Evolutionary conservation across 2,329 filamentous ascomycete genomes (phyloP).

Genomic region (Aspergillus pseudonomiae): DNA sequence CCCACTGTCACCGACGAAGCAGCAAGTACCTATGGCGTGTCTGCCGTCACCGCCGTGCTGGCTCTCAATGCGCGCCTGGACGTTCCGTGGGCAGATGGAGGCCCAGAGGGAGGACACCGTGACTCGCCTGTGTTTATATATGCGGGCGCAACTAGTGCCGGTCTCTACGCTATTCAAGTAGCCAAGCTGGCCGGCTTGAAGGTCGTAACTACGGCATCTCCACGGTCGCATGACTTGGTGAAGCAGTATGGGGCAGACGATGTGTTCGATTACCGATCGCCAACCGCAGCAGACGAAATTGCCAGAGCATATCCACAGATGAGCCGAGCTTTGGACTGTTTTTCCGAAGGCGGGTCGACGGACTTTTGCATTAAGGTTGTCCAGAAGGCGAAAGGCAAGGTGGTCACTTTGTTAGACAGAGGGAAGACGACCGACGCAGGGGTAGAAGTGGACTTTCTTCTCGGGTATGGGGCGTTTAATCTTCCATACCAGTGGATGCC

Average conservation of each 20-base stretch:
- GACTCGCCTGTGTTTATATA: conserved; percentile 12
- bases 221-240: conserved; percentile 16
- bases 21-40: background rate
- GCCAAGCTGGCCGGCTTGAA: conserved; percentile 14
- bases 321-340: background rate
- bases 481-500: background rate
- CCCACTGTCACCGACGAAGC: background rate
- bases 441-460: background rate
- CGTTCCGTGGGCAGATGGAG: background rate
- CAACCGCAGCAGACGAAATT: background rate
- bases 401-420: background rate
- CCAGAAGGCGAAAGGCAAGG: background rate
- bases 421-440: background rate
- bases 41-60: background rate
- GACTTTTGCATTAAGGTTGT: background rate
- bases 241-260: conserved; percentile 14
- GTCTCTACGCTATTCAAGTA: conserved; percentile 15
- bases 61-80: background rate
- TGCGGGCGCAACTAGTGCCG: conserved; percentile 12
- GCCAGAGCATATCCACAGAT: background rate
- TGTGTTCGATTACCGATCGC: background rate
- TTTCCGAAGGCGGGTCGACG: background rate
- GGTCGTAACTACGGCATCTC: conserved; percentile 15
- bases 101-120: background rate
- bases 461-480: background rate